Evolutionary conservation across 2,329 filamentous ascomycete genomes (phyloP).

Genomic region (Acrocalymma vagum): DNA sequence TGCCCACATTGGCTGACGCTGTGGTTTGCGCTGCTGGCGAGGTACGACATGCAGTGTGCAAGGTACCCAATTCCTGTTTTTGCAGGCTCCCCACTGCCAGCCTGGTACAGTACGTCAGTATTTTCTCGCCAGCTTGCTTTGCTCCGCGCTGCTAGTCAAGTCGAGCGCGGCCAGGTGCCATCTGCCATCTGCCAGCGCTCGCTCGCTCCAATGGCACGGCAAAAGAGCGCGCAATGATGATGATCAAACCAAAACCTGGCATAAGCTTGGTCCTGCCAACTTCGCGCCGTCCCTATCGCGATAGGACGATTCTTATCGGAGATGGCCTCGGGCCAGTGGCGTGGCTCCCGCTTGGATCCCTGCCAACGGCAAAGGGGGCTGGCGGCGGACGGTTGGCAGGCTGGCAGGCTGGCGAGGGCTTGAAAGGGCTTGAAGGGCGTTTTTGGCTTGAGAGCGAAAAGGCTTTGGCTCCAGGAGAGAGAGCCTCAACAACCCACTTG

Average conservation of each 20-base stretch:
- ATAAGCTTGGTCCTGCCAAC: conserved; percentile 27
- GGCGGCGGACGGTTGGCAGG: conserved; percentile 34
- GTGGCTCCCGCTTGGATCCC: conserved; percentile 30
- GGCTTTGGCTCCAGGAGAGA: too few relatives aligned
- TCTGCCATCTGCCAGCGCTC: conserved; percentile 1
- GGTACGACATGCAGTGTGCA: too few relatives aligned
- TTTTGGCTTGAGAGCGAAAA: too few relatives aligned
- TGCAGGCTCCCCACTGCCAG: too few relatives aligned
- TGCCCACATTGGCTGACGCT: too few relatives aligned
- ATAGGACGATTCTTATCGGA: conserved; percentile 27
- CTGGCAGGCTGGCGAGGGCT: conserved; percentile 25
- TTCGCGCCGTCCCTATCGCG: conserved; percentile 27
- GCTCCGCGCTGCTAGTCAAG: too few relatives aligned
- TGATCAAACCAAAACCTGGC: conserved; percentile 39
- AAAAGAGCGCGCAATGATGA: conserved; percentile 9
- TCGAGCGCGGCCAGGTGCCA: conserved; percentile 10
- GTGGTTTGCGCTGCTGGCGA: too few relatives aligned
- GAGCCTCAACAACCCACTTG: too few relatives aligned
- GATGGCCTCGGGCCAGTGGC: conserved; percentile 32
- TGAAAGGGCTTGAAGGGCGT: too few relatives aligned
- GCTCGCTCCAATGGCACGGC: not conserved
- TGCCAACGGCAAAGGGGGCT: conserved; percentile 38
- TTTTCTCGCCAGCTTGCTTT: too few relatives aligned
- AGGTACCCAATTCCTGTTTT: too few relatives aligned
- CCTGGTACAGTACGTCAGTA: too few relatives aligned